phyloP scores from a whole-genome alignment of 345 rosid species.

The Clausena lansium region DNA sequence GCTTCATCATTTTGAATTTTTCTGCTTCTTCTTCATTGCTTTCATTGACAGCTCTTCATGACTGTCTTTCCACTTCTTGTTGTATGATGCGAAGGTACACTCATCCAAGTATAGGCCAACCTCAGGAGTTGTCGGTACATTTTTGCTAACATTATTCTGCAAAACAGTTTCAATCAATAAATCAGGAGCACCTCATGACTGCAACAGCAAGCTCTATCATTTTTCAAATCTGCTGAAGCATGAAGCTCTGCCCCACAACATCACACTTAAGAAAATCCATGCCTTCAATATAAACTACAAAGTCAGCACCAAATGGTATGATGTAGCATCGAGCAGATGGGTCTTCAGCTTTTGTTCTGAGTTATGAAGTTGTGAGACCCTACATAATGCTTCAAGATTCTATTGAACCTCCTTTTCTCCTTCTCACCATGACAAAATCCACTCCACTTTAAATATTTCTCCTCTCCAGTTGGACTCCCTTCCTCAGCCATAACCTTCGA shows the following conservation, averaged over 20 bases:
- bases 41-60: slow-evolving; percentile 90
- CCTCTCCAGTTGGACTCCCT: slow-evolving; percentile 23
- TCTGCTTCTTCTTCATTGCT: slow-evolving; percentile 64
- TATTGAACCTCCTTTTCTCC: slow-evolving; percentile 76
- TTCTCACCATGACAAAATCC: slow-evolving; percentile 58
- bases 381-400: slow-evolving; percentile 65
- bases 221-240: slow-evolving; percentile 98
- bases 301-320: slow-evolving; percentile 62
- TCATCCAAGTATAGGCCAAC: slow-evolving; percentile 95
- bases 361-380: slow-evolving; percentile 97
- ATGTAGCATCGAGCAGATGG: slow-evolving; percentile 77
- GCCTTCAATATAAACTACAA: slow-evolving; percentile 55
- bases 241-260: slow-evolving; percentile 96
- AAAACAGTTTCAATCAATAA: slow-evolving; percentile 62
- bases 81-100: slow-evolving; percentile 79
- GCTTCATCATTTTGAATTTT: slow-evolving; percentile 49
- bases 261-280: slow-evolving; percentile 90
- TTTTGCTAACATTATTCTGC: slow-evolving; percentile 61
- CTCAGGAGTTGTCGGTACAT: slow-evolving; percentile 93
- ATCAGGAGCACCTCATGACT: slow-evolving; percentile 77
- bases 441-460: slow-evolving; percentile 19
- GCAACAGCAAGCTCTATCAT: slow-evolving; percentile 94
- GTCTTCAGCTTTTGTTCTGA: slow-evolving; percentile 83
- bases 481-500: slow-evolving; percentile 15
- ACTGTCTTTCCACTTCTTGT: slow-evolving; percentile 72